Percentiles rank a stretch among this genome's conserved stretches.
phyloP scores from a whole-genome alignment of 1,284 basidiomycete species.

The Phellinidium pouzarii region DNA sequence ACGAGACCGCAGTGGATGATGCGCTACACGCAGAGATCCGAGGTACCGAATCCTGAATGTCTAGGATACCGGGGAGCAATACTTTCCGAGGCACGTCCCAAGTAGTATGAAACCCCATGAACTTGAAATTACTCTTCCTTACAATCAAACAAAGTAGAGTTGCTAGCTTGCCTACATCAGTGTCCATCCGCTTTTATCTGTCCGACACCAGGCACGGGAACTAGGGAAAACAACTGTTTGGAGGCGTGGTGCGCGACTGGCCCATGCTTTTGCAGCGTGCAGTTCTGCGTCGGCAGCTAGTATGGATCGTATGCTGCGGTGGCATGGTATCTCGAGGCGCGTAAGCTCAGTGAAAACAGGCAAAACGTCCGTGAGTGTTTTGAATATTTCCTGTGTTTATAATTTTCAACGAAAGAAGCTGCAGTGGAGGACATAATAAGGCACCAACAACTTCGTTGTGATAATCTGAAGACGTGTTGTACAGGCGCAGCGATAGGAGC shows the following conservation, averaged over 20 bases:
- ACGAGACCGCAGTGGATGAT: background rate
- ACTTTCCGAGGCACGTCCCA: background rate
- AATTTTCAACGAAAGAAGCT: background rate
- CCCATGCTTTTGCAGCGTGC: conserved; percentile 10
- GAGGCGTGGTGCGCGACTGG: conserved; percentile 11
- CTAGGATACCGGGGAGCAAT: background rate
- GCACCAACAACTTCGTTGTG: conserved; percentile 17
- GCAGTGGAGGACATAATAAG: background rate
- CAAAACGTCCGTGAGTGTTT: conserved; percentile 9
- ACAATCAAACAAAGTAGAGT: no score
- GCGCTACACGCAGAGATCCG: background rate
- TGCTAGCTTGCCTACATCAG: background rate
- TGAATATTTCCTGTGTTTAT: conserved; percentile 11
- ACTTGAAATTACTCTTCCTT: no score
- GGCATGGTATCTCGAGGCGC: conserved; percentile 17
- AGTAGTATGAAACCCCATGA: background rate
- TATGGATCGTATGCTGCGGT: conserved; percentile 12
- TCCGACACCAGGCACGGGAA: conserved; percentile 11
- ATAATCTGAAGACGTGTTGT: conserved; percentile 16
- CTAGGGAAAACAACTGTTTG: conserved; percentile 14
- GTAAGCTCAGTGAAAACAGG: conserved; percentile 11
- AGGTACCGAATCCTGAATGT: background rate
- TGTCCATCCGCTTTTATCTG: conserved; percentile 6
- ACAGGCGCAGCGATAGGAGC: conserved; percentile 14
- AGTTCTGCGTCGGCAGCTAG: conserved; percentile 6